Evolutionary conservation across 441 rosid genomes (phyloP).

Genomic region (Pelargonium hybrid): DNA sequence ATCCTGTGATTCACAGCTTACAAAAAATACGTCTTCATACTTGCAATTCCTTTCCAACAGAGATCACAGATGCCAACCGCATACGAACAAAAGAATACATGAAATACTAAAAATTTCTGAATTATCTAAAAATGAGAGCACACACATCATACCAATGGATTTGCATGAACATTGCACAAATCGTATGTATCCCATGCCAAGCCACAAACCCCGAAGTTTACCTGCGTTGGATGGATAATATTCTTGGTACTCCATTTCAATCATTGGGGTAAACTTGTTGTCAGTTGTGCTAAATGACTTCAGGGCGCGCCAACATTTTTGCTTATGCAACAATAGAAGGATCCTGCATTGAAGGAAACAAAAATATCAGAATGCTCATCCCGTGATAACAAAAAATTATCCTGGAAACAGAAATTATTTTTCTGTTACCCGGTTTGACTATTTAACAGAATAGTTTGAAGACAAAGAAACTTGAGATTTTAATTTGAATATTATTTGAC

Average conservation of each 20-base stretch:
- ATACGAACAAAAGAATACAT: background rate
- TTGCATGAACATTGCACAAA: no score
- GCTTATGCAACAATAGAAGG: slow-evolving; percentile 56
- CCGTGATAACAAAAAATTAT: background rate
- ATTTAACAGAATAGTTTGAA: background rate
- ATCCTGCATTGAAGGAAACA: slow-evolving; percentile 38
- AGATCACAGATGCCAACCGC: no score
- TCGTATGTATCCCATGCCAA: background rate
- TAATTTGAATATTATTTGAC: background rate
- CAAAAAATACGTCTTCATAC: no score
- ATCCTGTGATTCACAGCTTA: no score
- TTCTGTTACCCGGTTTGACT: background rate
- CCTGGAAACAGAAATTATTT: background rate
- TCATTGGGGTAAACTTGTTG: background rate
- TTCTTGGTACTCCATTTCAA: background rate
- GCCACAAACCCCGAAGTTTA: background rate
- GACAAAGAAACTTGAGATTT: no score
- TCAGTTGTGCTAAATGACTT: background rate
- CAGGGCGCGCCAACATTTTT: background rate
- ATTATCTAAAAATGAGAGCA: background rate
- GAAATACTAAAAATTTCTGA: background rate
- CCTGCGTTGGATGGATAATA: no score
- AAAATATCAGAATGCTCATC: background rate
- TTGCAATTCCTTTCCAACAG: no score
- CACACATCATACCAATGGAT: background rate